Evolutionary conservation across 2,329 filamentous ascomycete species (phyloP).

Genomic region (Cordyceps cateniannulata): DNA sequence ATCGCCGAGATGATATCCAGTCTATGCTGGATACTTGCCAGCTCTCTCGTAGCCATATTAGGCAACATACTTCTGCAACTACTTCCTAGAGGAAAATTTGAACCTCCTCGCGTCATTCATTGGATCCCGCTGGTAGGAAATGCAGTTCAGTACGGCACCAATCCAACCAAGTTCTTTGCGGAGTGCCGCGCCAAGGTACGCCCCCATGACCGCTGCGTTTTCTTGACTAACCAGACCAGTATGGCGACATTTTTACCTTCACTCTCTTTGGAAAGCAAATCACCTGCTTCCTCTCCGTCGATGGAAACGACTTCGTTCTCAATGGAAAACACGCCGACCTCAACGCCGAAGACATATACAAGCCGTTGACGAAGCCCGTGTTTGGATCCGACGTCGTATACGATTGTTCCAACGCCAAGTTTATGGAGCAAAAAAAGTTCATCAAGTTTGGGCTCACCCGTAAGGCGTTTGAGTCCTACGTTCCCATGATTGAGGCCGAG

Average conservation of each 20-base stretch:
- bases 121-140: constrained; percentile 60
- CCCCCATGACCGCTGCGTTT: background rate
- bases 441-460: constrained; percentile 66
- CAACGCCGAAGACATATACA: constrained; percentile 49
- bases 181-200: constrained; percentile 57
- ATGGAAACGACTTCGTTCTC: constrained; percentile 50
- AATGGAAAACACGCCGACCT: constrained; percentile 48
- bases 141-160: constrained; percentile 64
- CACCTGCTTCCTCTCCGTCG: constrained; percentile 42
- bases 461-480: constrained; percentile 57
- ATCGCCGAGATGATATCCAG: background rate
- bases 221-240: constrained; percentile 22
- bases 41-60: background rate
- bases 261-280: constrained; percentile 44
- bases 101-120: constrained; percentile 52
- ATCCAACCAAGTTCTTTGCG: constrained; percentile 63
- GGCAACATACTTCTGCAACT: constrained; percentile 18
- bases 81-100: constrained; percentile 31
- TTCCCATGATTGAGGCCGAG: constrained; percentile 65
- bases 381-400: constrained; percentile 78
- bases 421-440: constrained; percentile 88
- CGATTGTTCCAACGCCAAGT: constrained; percentile 75
- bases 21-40: background rate
- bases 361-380: constrained; percentile 43
- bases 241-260: constrained; percentile 50